Conservation (phyloP, 768 basidiomycete genomes). For the Wakefieldia striispora region DNA sequence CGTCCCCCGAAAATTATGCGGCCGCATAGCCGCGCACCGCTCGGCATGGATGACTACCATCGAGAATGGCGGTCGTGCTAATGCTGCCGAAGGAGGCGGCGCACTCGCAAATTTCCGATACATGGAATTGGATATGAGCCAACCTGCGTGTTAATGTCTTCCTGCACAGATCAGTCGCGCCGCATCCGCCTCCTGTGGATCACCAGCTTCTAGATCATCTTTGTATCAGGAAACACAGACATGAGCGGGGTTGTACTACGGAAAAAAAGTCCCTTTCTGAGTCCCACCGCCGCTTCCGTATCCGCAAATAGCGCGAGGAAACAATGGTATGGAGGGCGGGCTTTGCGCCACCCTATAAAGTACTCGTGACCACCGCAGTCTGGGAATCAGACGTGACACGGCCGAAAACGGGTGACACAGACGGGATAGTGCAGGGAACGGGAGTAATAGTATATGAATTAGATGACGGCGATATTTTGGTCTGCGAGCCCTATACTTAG, state of each 20-base stretch:
- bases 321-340: not conserved
- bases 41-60: not conserved
- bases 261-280: not conserved
- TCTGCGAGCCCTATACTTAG: not conserved
- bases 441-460: not conserved
- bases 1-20: no score
- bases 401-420: slow-evolving; percentile 4
- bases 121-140: not conserved
- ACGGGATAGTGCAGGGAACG: not conserved
- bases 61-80: not conserved
- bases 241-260: not conserved
- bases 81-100: not conserved
- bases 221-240: not conserved
- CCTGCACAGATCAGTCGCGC: not conserved
- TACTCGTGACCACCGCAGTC: not conserved
- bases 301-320: not conserved
- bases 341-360: not conserved
- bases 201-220: not conserved
- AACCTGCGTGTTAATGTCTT: not conserved
- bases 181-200: not conserved
- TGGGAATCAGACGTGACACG: slow-evolving; percentile 1
- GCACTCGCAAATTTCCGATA: not conserved
- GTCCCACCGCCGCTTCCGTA: not conserved
- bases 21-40: no score
- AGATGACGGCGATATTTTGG: slow-evolving; percentile 1